Evolutionary conservation across 73 alveolate genomes (phyloP).

Genomic region (Strombidium stylifer): DNA sequence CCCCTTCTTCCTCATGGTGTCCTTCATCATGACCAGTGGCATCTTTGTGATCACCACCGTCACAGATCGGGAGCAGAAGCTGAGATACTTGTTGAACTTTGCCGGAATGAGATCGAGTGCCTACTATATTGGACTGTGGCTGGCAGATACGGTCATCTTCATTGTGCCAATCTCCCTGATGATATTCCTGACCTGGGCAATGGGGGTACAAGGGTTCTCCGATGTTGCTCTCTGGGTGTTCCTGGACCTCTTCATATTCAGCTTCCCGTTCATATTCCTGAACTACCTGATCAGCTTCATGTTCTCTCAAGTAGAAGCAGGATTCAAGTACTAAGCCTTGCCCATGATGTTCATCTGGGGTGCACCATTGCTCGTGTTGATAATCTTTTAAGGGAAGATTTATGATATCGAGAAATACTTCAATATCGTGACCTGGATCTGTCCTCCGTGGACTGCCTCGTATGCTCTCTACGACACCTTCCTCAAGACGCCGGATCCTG

Average conservation of each 20-base stretch:
- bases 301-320: constrained; percentile 11
- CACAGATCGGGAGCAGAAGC: constrained; percentile 34
- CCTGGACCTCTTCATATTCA: constrained; percentile 6
- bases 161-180: constrained; percentile 24
- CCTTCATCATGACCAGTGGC: constrained; percentile 27
- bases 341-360: too few species aligned
- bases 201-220: constrained; percentile 15
- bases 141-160: constrained; percentile 24
- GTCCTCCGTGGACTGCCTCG: too few species aligned
- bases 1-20: constrained; percentile 15
- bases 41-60: constrained; percentile 10
- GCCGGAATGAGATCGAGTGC: constrained; percentile 13
- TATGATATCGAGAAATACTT: too few species aligned
- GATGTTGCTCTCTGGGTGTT: background rate
- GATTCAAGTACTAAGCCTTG: constrained; percentile 21
- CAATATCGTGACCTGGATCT: too few species aligned
- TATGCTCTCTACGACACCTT: too few species aligned
- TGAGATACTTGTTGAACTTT: constrained; percentile 23
- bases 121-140: constrained; percentile 20
- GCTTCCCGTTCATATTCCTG: constrained; percentile 10
- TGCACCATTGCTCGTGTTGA: too few species aligned
- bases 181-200: constrained; percentile 8
- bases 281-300: constrained; percentile 36
- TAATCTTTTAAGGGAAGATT: too few species aligned
- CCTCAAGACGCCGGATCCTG: too few species aligned